These are phyloP conservation scores for Barnettozyma populi DNA, from an alignment of 805 yeast species.

Conservation along the genomic window DNA sequence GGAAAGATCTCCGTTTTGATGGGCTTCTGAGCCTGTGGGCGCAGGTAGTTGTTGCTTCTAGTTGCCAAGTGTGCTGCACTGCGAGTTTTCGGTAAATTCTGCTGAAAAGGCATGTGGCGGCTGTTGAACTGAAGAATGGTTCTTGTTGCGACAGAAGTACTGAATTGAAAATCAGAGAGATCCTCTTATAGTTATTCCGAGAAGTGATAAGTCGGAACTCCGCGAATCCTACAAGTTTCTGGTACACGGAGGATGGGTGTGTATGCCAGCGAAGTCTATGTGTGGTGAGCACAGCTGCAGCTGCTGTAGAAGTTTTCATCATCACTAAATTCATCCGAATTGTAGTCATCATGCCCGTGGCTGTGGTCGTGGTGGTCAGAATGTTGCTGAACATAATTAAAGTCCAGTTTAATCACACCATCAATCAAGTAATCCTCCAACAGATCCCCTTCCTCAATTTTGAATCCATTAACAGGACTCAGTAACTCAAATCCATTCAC, in stretches of 20 bases:
- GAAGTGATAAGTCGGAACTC: background rate
- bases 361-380: slow-evolving; percentile 10
- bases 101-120: background rate
- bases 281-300: slow-evolving; percentile 24
- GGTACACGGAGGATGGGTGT: background rate
- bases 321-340: slow-evolving; percentile 20
- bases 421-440: slow-evolving; percentile 11
- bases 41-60: slow-evolving; percentile 13
- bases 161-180: no score
- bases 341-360: slow-evolving; percentile 14
- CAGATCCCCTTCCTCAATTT: slow-evolving; percentile 15
- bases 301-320: slow-evolving; percentile 23
- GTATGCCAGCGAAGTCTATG: background rate
- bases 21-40: slow-evolving; percentile 13
- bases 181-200: no score
- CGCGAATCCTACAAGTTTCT: background rate
- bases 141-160: background rate
- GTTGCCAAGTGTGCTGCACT: background rate
- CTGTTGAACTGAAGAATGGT: background rate
- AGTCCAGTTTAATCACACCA: slow-evolving; percentile 16
- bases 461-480: slow-evolving; percentile 17
- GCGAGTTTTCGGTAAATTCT: background rate
- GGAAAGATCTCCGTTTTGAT: slow-evolving; percentile 52
- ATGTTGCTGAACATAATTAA: slow-evolving; percentile 12
- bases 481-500: slow-evolving; percentile 16